A percentile compares a stretch with the other conserved stretches of the same genome.
These are phyloP conservation scores for Liquidambar formosana DNA, from an alignment of 164 flowering plant species.

Conservation along the genomic window DNA sequence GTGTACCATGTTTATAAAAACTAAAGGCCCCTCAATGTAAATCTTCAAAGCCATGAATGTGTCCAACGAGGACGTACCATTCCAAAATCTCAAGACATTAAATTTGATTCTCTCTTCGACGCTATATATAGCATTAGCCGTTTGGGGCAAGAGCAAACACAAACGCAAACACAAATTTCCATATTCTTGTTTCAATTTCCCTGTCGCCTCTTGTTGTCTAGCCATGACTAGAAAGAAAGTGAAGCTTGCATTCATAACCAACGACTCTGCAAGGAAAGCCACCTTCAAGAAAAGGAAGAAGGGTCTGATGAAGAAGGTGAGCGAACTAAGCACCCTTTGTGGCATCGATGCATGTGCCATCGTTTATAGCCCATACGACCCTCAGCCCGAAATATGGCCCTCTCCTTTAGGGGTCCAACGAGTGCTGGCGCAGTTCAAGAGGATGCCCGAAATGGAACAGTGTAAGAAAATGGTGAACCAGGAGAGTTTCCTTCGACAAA, in stretches of 20 bases:
- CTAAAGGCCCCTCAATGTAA: not conserved
- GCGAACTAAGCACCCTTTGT: slow-evolving; percentile 63
- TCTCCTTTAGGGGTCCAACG: slow-evolving; percentile 33
- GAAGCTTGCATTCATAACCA: slow-evolving; percentile 54
- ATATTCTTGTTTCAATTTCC: not conserved
- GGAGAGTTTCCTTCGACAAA: slow-evolving; percentile 51
- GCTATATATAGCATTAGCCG: slow-evolving; percentile 5
- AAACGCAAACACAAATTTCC: not conserved
- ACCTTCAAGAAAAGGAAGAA: slow-evolving; percentile 69
- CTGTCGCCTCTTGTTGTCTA: not conserved
- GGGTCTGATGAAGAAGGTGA: slow-evolving; percentile 66
- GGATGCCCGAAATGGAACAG: slow-evolving; percentile 67
- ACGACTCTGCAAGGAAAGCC: slow-evolving; percentile 57
- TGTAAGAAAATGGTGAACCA: slow-evolving; percentile 76
- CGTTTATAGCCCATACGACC: slow-evolving; percentile 40
- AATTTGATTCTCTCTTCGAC: not conserved
- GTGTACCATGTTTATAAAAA: too few relatives aligned
- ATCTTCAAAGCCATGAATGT: not conserved
- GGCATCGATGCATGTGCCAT: slow-evolving; percentile 61
- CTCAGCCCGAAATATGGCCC: slow-evolving; percentile 68
- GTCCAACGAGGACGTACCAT: not conserved
- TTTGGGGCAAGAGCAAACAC: not conserved
- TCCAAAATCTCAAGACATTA: not conserved
- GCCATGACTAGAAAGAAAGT: slow-evolving; percentile 68
- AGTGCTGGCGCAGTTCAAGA: slow-evolving; percentile 41